Base-by-base conservation (phyloP, 2,329 filamentous ascomycete species). In the Fusarium scirpi region DNA sequence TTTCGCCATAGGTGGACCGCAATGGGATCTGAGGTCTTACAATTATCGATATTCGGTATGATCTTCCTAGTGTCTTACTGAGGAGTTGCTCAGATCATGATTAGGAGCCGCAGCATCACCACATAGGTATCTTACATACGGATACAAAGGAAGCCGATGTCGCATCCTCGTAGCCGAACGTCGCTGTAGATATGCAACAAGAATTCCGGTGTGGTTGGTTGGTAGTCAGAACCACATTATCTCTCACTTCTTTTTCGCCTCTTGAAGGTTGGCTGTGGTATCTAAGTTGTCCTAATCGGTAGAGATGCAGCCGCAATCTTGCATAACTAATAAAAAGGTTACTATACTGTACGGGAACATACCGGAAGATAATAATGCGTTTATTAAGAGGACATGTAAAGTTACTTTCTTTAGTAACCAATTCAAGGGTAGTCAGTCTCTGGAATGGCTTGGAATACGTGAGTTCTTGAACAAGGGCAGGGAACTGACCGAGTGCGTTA, bases 141-240 rank as follows among this genome's bases (percentile, higher is more conserved):
- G 16, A 32, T 16, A 58, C 27, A 34, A 40, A 60, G 65, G 55
- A 59, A 65, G 51, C 62, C 72, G 66, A 74, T 60, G 68, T 74
- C 70, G 65, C 61, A 74, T 69, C 57, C 52, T 70, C 60, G 44
- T 46, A 53, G 45, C 59, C 58, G 62, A 60, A 44, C 25, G 13
- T 20, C 22, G 40, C 38, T 48, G 43, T 34, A 58, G 22, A 49
- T 38, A 70, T 71, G 71, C 44, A 72, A 57, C 62, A 30, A 12
- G 27, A 45, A 40, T 51, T 30, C 43, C 44, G 30, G 30, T 51
- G 32, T 45, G 55, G 34, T 62, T 57, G 48, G 68, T 48, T 47
- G 49, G 65, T 72, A 25, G 69, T 65, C 61, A 54, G 65, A 52
- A 71, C 67, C 55, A 66, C 59, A 52, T 59, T 66, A 54, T 65